Evolutionary conservation across 768 basidiomycete species (phyloP).

Genomic region (Sistotremastrum suecicum): DNA sequence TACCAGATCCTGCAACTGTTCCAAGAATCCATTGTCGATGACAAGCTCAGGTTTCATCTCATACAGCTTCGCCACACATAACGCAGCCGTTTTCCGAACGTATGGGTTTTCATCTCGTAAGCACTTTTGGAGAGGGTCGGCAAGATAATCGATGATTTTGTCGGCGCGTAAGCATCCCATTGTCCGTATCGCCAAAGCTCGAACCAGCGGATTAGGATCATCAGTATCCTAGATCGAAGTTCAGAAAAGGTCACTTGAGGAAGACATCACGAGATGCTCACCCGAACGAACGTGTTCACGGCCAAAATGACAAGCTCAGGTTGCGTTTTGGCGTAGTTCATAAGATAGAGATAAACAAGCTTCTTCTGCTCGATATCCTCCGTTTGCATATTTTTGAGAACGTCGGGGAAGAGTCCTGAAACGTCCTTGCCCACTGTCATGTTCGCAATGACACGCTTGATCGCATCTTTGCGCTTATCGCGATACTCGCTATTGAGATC

Average conservation of each 20-base stretch:
- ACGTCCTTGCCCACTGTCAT: conserved; percentile 99
- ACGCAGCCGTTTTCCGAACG: conserved; percentile 92
- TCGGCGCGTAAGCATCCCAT: conserved; percentile 97
- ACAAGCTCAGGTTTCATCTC: conserved; percentile 94
- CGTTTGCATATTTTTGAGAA: conserved; percentile 99
- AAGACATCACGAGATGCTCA: conserved; percentile 7
- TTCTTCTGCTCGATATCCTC: conserved; percentile 99
- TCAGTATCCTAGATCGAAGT: conserved; percentile 61
- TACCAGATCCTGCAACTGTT: conserved; percentile 83
- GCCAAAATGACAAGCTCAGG: conserved; percentile 98
- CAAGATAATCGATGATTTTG: conserved; percentile 99
- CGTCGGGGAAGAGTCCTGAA: conserved; percentile 92
- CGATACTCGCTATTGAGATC: conserved; percentile 96
- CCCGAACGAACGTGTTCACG: conserved; percentile 91
- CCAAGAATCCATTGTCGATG: conserved; percentile 87
- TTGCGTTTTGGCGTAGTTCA: conserved; percentile 99
- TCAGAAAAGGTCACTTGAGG: background rate
- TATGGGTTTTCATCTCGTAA: conserved; percentile 95
- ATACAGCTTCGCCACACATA: conserved; percentile 95
- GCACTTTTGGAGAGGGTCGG: conserved; percentile 84
- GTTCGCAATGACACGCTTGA: conserved; percentile 93
- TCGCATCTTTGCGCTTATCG: conserved; percentile 94
- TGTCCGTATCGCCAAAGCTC: conserved; percentile 91
- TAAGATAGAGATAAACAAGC: conserved; percentile 96
- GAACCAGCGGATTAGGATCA: conserved; percentile 91